phyloP scores from a whole-genome alignment of 2,329 filamentous ascomycete genomes.

The Orbilia quercus region DNA sequence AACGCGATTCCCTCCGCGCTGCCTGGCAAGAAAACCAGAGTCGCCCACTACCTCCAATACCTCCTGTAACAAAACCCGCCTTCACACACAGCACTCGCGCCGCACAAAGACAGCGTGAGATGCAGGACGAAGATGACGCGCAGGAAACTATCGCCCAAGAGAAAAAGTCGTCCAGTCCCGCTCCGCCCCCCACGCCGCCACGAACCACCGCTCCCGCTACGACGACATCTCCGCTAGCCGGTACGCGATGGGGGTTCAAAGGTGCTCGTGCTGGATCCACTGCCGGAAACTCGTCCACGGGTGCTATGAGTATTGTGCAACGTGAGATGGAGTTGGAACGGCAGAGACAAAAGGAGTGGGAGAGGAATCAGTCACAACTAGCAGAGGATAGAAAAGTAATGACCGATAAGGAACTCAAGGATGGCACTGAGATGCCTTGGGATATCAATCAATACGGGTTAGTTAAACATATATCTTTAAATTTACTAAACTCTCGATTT shows the following conservation, averaged over 20 bases:
- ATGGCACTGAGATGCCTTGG: conserved; percentile 41
- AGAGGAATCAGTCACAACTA: conserved; percentile 72
- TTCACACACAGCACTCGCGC: conserved; percentile 47
- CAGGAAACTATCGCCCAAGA: conserved; percentile 11
- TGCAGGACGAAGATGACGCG: conserved; percentile 54
- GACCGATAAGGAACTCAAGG: conserved; percentile 65
- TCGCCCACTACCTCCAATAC: conserved; percentile 30
- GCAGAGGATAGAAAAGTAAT: conserved; percentile 50
- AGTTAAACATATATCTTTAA: background rate
- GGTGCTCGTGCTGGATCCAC: conserved; percentile 20
- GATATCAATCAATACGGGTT: conserved; percentile 52
- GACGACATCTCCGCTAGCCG: conserved; percentile 38
- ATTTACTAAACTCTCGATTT: background rate
- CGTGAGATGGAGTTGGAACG: conserved; percentile 84
- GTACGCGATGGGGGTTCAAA: conserved; percentile 51
- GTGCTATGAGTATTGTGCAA: conserved; percentile 66
- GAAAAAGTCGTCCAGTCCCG: conserved; percentile 24
- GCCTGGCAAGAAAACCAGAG: conserved; percentile 53
- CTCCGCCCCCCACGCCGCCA: conserved; percentile 45
- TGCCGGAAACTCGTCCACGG: conserved; percentile 11
- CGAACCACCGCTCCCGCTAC: conserved; percentile 28
- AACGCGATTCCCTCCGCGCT: conserved; percentile 37
- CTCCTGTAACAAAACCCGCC: conserved; percentile 15
- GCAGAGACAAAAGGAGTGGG: conserved; percentile 81
- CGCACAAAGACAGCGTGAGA: conserved; percentile 50